Evolutionary conservation across 805 yeast species (phyloP), one percentile per base, ranked within the genome.

Genomic region (Yamadazyma sp.): DNA sequence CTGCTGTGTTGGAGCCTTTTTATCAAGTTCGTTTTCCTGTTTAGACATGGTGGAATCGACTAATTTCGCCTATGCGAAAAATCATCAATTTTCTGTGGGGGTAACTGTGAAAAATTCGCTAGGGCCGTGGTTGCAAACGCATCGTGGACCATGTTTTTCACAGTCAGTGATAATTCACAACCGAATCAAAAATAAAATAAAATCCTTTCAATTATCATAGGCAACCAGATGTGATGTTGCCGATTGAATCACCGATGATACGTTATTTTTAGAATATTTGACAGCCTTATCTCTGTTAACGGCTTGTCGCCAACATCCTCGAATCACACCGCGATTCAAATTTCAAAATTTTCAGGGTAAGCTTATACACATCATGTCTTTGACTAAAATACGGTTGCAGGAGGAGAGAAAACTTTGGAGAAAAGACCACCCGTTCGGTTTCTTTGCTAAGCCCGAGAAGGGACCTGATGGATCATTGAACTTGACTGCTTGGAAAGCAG

Each of bases 381-480:
- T 88, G 42, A 82, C 95, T 59, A 69, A 81, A 47, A 87, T 80
- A 42, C 78, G 99, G 52, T 75, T 91, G 27, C 97, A 90, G 55
- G 95, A 89, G 61, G 99, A 91, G 48, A 82, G 99, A 61, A 91
- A 90, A 64, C 88, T 84, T 60, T 93, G 99, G 99, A 80, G 99
- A 50, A 91, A 88, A 59, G 96, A 89, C 59, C 99, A 93, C 58
- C 99, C 99, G 0, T 93, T 90, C 62, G 98, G 98, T 6, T 93
- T 93, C 62, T 90, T 67, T 49, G 99, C 99, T 25, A 86, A 87
- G 55, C 99, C 99, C 10, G 56, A 66, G 17, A 90, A 85, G 58
- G 69, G 73, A n/a, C 53, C 69, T 1, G 95, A 89, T 54, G 99
- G 99, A 3, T 68, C 88, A 0, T 69, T 93, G 45, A 89, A 93